Percentiles rank a stretch among this genome's conserved stretches.
phyloP scores from a whole-genome alignment of 1,284 basidiomycete species.

The Bondarzewia mesenterica region DNA sequence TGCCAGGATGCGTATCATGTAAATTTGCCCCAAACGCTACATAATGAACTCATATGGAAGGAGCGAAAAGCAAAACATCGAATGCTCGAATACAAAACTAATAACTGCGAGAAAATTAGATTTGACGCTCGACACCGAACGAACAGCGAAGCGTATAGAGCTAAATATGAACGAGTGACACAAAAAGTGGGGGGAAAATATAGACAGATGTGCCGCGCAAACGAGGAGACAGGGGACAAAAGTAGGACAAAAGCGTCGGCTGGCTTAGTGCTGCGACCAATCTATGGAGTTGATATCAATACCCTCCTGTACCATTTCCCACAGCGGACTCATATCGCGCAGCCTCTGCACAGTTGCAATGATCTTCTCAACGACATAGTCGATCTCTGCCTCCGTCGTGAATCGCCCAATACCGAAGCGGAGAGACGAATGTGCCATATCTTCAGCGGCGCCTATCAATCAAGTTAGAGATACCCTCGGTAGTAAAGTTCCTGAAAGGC shows the following conservation, averaged over 20 bases:
- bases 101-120: background rate
- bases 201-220: background rate
- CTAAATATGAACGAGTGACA: no score
- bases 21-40: no score
- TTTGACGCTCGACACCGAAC: background rate
- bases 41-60: no score
- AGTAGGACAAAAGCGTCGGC: background rate
- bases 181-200: no score
- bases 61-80: no score
- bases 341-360: conserved; percentile 74
- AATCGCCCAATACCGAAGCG: conserved; percentile 98
- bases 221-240: background rate
- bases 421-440: conserved; percentile 97
- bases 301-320: conserved; percentile 99
- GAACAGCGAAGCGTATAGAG: background rate
- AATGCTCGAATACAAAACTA: no score
- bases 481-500: no score
- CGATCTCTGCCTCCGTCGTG: conserved; percentile 96
- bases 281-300: conserved; percentile 91
- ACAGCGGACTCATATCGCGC: conserved; percentile 82
- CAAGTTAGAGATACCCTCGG: background rate
- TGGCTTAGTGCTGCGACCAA: conserved; percentile 67
- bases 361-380: conserved; percentile 90
- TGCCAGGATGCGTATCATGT: no score
- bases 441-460: conserved; percentile 79